Conservation (phyloP, 2,329 filamentous ascomycete species). For the Alternaria arbusti region DNA sequence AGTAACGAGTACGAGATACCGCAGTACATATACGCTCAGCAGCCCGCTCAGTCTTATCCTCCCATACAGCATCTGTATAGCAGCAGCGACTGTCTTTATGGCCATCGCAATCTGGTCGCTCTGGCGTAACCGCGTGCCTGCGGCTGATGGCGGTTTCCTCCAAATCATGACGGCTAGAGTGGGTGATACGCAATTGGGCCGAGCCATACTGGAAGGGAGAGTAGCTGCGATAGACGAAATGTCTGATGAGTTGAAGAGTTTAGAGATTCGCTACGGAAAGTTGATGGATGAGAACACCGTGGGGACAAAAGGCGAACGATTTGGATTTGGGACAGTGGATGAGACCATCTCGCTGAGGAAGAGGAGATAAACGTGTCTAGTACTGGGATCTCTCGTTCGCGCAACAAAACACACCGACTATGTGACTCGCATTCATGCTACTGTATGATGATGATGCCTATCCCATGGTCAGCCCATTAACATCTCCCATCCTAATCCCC, state of each 20-base stretch:
- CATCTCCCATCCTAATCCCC: neutral
- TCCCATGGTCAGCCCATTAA: neutral
- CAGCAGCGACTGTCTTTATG: neutral
- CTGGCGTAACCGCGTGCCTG: neutral
- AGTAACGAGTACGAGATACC: neutral
- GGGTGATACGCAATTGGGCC: neutral
- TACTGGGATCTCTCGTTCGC: no score
- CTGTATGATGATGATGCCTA: neutral
- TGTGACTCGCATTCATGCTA: neutral
- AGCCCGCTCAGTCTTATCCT: neutral
- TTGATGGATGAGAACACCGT: accelerated
- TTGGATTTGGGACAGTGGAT: neutral
- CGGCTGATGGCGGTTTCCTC: neutral
- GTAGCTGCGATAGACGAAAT: neutral
- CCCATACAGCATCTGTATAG: neutral
- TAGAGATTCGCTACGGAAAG: neutral
- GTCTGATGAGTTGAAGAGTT: neutral
- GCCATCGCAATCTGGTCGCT: neutral
- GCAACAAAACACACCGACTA: neutral
- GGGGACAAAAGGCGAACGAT: neutral
- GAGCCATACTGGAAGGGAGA: neutral
- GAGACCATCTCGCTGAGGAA: neutral
- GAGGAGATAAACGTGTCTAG: no score
- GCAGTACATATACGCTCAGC: neutral
- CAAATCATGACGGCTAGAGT: neutral